Conservation (phyloP, 2,329 filamentous ascomycete genomes). For the Apiospora phragmitis region DNA sequence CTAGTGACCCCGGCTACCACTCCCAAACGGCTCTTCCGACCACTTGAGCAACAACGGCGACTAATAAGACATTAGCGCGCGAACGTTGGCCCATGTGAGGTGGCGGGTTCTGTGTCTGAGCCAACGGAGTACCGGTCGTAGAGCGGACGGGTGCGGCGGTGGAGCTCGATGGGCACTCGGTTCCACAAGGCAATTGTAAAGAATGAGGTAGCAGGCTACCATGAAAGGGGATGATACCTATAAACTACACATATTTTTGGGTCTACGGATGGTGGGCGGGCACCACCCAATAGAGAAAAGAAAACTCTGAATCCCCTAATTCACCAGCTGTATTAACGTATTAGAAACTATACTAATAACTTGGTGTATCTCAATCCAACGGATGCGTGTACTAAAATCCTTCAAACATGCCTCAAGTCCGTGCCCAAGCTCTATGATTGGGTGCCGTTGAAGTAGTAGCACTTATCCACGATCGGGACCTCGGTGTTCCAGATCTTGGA, state of each 20-base stretch:
- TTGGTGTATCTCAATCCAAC: not conserved
- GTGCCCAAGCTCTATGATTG: not conserved
- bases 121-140: not conserved
- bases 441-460: conserved; percentile 18
- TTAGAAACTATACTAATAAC: not conserved
- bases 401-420: too few species aligned
- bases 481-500: conserved; percentile 25
- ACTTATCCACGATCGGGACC: conserved; percentile 30
- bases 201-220: not conserved
- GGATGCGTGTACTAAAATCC: not conserved
- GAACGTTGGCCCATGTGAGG: too few species aligned
- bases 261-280: not conserved
- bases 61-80: too few species aligned
- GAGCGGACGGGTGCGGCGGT: not conserved
- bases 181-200: not conserved
- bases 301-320: too few species aligned
- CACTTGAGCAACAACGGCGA: too few species aligned
- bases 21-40: too few species aligned
- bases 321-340: not conserved
- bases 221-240: too few species aligned
- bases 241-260: too few species aligned
- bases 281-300: too few species aligned
- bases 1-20: too few species aligned
- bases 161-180: not conserved
- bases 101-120: too few species aligned